Percentiles rank a stretch among this genome's conserved stretches.
phyloP scores from a whole-genome alignment of 345 rosid species.

The Mallotus nudiflorus region DNA sequence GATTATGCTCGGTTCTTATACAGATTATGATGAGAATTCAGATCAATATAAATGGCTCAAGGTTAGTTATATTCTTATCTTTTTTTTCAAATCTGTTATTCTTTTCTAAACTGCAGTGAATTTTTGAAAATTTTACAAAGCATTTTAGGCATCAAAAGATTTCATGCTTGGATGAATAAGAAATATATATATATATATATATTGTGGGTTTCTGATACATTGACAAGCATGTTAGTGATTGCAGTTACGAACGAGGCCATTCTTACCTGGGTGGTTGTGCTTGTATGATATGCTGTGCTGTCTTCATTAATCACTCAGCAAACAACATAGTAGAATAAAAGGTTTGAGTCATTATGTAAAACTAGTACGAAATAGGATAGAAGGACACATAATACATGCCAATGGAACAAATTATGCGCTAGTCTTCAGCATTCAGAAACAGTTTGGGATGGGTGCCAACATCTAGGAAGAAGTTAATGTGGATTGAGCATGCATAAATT shows the following conservation, averaged over 20 bases:
- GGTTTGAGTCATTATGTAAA: too few relatives aligned
- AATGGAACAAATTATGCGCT: background rate
- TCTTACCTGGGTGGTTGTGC: background rate
- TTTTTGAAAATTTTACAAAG: background rate
- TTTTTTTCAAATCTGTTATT: background rate
- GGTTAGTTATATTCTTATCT: constrained; percentile 36
- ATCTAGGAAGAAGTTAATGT: background rate
- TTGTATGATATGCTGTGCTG: too few relatives aligned
- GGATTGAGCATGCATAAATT: background rate
- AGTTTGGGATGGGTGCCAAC: background rate
- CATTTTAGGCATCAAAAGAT: background rate
- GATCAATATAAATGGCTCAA: constrained; percentile 84
- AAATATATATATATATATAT: background rate
- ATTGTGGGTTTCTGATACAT: background rate
- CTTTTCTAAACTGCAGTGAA: background rate
- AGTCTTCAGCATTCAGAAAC: background rate
- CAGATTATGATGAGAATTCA: constrained; percentile 62
- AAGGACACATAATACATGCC: too few relatives aligned
- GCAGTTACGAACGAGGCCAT: background rate
- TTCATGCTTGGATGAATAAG: background rate
- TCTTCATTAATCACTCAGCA: too few relatives aligned
- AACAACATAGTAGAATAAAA: too few relatives aligned
- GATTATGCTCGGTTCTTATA: constrained; percentile 86
- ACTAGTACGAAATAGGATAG: too few relatives aligned
- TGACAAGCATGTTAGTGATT: background rate